Evolutionary conservation across 169 alveolate species (phyloP), one percentile per base, ranked within the genome.

Genomic region (Haemoproteus tartakovskyi): DNA sequence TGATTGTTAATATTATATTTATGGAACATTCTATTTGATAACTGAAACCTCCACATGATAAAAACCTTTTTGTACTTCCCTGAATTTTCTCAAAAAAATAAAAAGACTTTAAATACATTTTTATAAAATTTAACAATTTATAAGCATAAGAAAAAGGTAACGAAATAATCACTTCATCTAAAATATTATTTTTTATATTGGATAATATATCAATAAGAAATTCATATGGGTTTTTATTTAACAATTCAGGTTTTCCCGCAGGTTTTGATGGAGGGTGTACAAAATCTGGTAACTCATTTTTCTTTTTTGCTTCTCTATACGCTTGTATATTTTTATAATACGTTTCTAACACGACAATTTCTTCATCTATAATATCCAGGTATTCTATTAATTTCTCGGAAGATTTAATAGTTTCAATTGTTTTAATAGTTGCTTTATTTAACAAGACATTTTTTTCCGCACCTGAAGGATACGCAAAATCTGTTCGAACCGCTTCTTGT

Each of bases 351-450:
- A 67, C 56, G 24, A 64, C 79, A 38, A 79, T 40, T 86, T 74
- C 87, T 64, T 51, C 89, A 2, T 74, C 84, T 43, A 74, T 70
- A 36, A 82, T 74, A 45, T 82, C 91, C 16, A 80, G 41, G 22
- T 78, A 59, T 21, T 87, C 88, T 16, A 90, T 89, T 45, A 90
- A 63, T 33, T 89, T 80, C 48, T 90, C 95, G 5, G 93, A 78
- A 0, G 95, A 86, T 51, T 90, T 89, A 6, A 90, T 86, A 0
- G 92, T 78, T 50, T 89, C 93, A 22, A 90, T 64, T 3, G 94
- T 90, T 80, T 89, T 87, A 24, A 90, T 79, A 12, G 93, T 89
- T 4, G 94, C 93, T 37, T 90, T 85, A n/a, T 60, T 84, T 56
- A 78, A 48, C 5, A 89, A 52, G 19, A 81, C 85, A 56, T 85